Percentiles rank a stretch among this genome's conserved stretches.
phyloP scores from a whole-genome alignment of 164 flowering plant species.

The Dillenia suffruticosa region DNA sequence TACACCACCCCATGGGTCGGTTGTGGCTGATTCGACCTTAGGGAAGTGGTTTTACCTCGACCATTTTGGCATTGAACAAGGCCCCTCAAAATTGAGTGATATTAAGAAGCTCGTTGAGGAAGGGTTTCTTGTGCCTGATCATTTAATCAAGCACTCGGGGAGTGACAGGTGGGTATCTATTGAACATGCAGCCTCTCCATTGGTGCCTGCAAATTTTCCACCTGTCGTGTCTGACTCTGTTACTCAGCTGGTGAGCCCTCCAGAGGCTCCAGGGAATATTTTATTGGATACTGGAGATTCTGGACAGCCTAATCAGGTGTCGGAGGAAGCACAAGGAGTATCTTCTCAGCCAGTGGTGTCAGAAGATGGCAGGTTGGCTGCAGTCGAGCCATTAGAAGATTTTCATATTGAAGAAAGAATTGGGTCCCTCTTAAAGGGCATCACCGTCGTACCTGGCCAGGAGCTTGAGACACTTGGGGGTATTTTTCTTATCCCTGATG shows the following conservation, averaged over 20 bases:
- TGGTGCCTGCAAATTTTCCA: constrained; percentile 47
- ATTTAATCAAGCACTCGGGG: constrained; percentile 77
- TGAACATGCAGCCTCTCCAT: constrained; percentile 93
- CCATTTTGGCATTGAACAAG: constrained; percentile 73
- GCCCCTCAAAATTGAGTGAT: constrained; percentile 78
- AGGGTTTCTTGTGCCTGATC: constrained; percentile 77
- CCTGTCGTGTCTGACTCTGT: constrained; percentile 63
- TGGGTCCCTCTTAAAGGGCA: constrained; percentile 58
- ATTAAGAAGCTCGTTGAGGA: constrained; percentile 73
- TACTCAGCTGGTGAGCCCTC: constrained; percentile 82
- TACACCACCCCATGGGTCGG: constrained; percentile 85
- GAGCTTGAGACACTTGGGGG: constrained; percentile 84
- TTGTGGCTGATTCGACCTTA: constrained; percentile 33
- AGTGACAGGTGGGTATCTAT: constrained; percentile 92
- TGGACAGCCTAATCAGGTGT: constrained; percentile 20
- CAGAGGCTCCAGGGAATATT: constrained; percentile 94
- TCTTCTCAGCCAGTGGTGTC: constrained; percentile 8
- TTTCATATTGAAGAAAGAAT: constrained; percentile 80
- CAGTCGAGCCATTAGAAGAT: constrained; percentile 36
- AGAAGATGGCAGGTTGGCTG: constrained; percentile 19
- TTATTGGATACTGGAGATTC: constrained; percentile 60
- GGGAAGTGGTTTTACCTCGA: constrained; percentile 95
- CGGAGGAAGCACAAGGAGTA: constrained; percentile 20
- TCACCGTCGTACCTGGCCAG: constrained; percentile 57
- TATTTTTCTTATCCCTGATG: constrained; percentile 14